Evolutionary conservation across 768 basidiomycete genomes (phyloP), one percentile per base, ranked within the genome.

Genomic region (Kwoniella newhampshirensis): DNA sequence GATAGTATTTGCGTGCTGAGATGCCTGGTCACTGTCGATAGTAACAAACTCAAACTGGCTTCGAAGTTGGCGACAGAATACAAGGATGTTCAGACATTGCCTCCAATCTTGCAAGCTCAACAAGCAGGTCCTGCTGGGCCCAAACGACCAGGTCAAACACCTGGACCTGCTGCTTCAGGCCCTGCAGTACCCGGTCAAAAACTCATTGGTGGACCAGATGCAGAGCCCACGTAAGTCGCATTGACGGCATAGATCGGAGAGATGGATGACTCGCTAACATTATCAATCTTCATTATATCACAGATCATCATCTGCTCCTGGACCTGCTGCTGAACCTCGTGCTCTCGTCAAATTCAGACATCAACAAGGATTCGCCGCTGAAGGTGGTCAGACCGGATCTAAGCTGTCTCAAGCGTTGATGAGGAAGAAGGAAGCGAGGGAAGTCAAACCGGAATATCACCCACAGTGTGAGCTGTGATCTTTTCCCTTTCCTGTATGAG

Each of bases 401-500:
- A 59, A 64, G 75, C 83, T 99, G 47, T 88, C 91, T n/a, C 86
- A 91, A 67, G 91, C 92, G 0, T 85, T 99, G 47, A 85, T 86
- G 49, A 82, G 91, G 17, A 91, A 94, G 79, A 97, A 97, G 79
- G 92, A 92, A 28, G 89, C 87, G 2, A 84, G 92, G 30, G 91
- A 88, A 7, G 84, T 97, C 71, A 96, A 97, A 76, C 96, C 96
- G 6, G 89, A 87, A 12, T 98, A 91, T 72, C 96, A 99, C 68
- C 84, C 96, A 5, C 88, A 86, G 62, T 98, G 77, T 76, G 23
- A 54, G 74, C 25, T 25, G 8, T 47, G n/a, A 4, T 26, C 6
- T 35, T 21, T 39, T 49, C 30, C 18, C 23, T 35, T 32, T 4
- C n/a, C 20, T 30, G 27, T 12, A 21, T n/a, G 17, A 35, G 23